Percentiles rank a stretch among this genome's conserved stretches.
These are phyloP conservation scores for Blastocystis sp. DNA, from an alignment of 352 stramenopile genomes.

Conservation along the genomic window DNA sequence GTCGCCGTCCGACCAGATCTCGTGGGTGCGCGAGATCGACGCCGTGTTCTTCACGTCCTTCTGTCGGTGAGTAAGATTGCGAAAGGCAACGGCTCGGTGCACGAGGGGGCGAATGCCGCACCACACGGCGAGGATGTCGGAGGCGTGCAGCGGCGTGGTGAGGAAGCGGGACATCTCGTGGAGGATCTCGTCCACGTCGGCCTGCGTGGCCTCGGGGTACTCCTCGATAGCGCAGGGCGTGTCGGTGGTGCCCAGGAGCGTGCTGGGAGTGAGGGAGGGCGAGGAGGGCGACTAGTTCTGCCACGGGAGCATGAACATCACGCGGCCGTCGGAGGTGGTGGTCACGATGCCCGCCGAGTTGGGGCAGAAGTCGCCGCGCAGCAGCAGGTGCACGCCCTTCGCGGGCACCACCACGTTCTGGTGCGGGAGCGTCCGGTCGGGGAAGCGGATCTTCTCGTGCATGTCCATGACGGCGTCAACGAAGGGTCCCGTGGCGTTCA, in stretches of 20 bases:
- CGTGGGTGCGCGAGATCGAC: constrained; percentile 87
- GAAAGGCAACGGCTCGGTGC: constrained; percentile 76
- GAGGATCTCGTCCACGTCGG: constrained; percentile 90
- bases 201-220: constrained; percentile 83
- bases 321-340: constrained; percentile 87
- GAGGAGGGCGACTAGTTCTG: constrained; percentile 72
- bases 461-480: constrained; percentile 84
- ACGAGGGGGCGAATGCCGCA: constrained; percentile 89
- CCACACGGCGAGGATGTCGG: constrained; percentile 89
- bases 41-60: constrained; percentile 74
- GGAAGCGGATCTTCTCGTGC: constrained; percentile 71
- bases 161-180: constrained; percentile 78
- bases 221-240: constrained; percentile 87
- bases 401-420: constrained; percentile 86
- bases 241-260: constrained; percentile 87
- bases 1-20: constrained; percentile 84
- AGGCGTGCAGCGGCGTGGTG: constrained; percentile 77
- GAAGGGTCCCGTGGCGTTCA: constrained; percentile 91
- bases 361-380: constrained; percentile 89
- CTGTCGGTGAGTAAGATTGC: not conserved
- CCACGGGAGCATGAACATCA: constrained; percentile 92
- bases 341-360: constrained; percentile 89
- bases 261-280: constrained; percentile 71
- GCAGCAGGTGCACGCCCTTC: constrained; percentile 87
- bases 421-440: constrained; percentile 25